Percentiles rank a stretch among this genome's conserved stretches.
Conservation (phyloP, 768 basidiomycete species). For the Lactarius tabidus region DNA sequence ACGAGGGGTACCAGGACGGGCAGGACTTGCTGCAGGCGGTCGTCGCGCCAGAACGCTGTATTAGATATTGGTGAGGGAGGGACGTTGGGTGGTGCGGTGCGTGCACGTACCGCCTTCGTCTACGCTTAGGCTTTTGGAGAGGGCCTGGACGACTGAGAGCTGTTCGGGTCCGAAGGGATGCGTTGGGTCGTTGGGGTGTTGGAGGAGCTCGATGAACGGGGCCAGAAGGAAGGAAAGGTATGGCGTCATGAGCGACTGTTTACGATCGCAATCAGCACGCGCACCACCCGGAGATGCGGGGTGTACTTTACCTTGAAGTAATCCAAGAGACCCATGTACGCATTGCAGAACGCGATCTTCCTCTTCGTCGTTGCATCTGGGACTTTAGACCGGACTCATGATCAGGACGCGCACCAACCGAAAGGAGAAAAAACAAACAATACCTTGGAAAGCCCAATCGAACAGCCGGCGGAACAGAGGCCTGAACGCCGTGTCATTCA, state of each 20-base stretch:
- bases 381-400: conserved; percentile 20
- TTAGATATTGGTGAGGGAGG: neutral
- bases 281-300: neutral
- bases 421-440: neutral
- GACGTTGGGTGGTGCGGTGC: conserved; percentile 27
- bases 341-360: conserved; percentile 67
- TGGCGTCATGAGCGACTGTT: conserved; percentile 79
- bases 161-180: conserved; percentile 33
- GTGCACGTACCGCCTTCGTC: conserved; percentile 74
- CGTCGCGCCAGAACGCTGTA: conserved; percentile 86
- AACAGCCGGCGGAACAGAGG: conserved; percentile 88
- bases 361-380: conserved; percentile 39
- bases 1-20: conserved; percentile 28
- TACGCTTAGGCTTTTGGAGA: conserved; percentile 64
- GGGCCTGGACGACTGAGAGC: conserved; percentile 57
- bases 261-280: neutral
- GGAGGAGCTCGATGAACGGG: conserved; percentile 61
- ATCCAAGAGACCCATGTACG: conserved; percentile 70
- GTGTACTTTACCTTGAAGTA: conserved; percentile 71
- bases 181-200: conserved; percentile 39
- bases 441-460: conserved; percentile 85
- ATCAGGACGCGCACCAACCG: neutral
- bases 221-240: conserved; percentile 79
- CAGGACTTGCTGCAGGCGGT: conserved; percentile 63
- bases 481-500: conserved; percentile 88